phyloP scores from a whole-genome alignment of 306 rosid species.

The Cucurbita ficifolia region DNA sequence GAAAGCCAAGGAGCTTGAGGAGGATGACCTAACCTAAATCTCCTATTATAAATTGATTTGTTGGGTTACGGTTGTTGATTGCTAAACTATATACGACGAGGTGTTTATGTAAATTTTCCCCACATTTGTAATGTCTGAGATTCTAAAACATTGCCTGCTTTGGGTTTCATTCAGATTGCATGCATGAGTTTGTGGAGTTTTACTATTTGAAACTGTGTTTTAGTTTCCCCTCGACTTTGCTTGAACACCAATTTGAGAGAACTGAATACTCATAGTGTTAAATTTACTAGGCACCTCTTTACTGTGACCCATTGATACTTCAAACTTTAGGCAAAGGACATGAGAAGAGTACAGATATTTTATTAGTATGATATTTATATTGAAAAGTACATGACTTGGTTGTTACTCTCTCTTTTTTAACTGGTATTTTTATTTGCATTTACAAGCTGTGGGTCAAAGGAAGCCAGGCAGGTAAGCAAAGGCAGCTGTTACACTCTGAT shows the following conservation, averaged over 20 bases:
- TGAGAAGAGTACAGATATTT: background rate
- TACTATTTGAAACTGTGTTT: background rate
- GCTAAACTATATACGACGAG: background rate
- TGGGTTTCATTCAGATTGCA: no score
- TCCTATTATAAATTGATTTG: background rate
- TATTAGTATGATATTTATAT: background rate
- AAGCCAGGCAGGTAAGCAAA: background rate
- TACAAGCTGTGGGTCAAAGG: background rate
- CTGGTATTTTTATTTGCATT: background rate
- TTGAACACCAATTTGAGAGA: background rate
- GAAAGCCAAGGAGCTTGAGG: constrained; percentile 95
- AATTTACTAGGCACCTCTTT: no score
- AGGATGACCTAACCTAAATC: constrained; percentile 77
- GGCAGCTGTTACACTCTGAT: background rate
- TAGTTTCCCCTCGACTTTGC: background rate
- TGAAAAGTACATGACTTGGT: background rate
- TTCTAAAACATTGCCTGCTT: background rate
- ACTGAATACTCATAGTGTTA: no score
- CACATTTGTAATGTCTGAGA: background rate
- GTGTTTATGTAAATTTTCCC: constrained; percentile 3
- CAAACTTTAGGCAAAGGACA: background rate
- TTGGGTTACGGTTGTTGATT: background rate
- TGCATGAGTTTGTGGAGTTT: background rate
- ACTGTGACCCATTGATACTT: no score
- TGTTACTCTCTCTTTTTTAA: background rate